Percentiles rank a stretch among this genome's conserved stretches.
Conservation (phyloP, 2,329 filamentous ascomycete genomes). For the Alternaria triticimaculans region DNA sequence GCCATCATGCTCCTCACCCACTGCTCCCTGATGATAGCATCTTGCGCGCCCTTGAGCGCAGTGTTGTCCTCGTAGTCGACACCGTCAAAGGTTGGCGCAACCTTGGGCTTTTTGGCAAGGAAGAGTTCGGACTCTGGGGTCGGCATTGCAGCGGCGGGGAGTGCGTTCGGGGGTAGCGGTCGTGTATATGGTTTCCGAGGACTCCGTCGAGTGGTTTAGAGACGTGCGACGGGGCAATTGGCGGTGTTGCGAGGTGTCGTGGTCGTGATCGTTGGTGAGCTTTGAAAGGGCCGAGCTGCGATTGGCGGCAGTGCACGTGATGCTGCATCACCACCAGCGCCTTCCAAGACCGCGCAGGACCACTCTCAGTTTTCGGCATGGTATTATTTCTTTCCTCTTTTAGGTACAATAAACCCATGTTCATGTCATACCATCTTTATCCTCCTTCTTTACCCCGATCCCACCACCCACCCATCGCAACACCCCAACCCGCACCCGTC, state of each 20-base stretch:
- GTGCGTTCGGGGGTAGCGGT: neutral
- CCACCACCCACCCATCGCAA: constrained; percentile 9
- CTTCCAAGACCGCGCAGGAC: neutral
- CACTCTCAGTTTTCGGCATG: neutral
- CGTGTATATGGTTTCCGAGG: neutral
- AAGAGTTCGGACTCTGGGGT: constrained; percentile 83
- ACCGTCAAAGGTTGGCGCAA: constrained; percentile 82
- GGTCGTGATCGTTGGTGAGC: constrained; percentile 18
- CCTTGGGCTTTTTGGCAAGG: constrained; percentile 82
- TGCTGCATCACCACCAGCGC: neutral
- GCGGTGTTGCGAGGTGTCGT: constrained; percentile 11
- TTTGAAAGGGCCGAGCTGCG: constrained; percentile 17
- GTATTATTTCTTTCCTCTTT: too few relatives aligned
- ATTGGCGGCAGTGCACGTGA: constrained; percentile 20
- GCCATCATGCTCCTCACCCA: constrained; percentile 93
- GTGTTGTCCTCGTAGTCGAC: constrained; percentile 86
- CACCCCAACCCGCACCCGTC: neutral
- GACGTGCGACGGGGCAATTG: constrained; percentile 19
- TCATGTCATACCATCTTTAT: neutral
- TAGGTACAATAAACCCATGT: neutral
- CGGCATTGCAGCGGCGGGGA: constrained; percentile 64
- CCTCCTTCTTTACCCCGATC: constrained; percentile 1
- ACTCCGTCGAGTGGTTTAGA: neutral
- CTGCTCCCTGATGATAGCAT: constrained; percentile 82
- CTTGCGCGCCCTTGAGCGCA: constrained; percentile 81